phyloP scores from a whole-genome alignment of 2,329 filamentous ascomycete genomes.

The Cercospora sojina region DNA sequence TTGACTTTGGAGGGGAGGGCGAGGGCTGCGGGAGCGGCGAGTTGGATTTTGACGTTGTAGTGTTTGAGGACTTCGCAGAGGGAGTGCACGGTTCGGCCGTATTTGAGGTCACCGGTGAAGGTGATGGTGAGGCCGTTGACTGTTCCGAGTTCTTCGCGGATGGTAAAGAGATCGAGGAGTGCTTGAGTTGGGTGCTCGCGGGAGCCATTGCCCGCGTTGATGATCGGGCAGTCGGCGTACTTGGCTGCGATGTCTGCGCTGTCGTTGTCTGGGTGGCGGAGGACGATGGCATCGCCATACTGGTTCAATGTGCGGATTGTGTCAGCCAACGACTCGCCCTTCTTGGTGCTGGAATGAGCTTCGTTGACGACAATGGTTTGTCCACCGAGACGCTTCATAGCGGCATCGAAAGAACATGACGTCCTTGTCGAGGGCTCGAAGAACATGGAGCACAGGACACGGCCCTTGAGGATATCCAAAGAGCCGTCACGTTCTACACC shows the following conservation, averaged over 20 bases:
- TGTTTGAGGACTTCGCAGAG: constrained; percentile 89
- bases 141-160: constrained; percentile 93
- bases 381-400: constrained; percentile 96
- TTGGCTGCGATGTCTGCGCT: constrained; percentile 81
- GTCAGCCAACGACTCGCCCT: constrained; percentile 91
- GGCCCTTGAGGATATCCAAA: constrained; percentile 79
- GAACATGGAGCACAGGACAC: constrained; percentile 88
- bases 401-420: constrained; percentile 92
- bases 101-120: constrained; percentile 88
- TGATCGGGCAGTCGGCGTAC: constrained; percentile 85
- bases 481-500: constrained; percentile 91
- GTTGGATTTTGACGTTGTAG: constrained; percentile 92
- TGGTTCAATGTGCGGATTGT: constrained; percentile 90
- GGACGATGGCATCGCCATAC: constrained; percentile 93
- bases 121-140: constrained; percentile 95
- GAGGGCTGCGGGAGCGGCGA: constrained; percentile 79
- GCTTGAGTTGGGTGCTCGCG: constrained; percentile 97
- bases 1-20: constrained; percentile 73
- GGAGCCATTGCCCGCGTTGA: constrained; percentile 96
- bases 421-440: constrained; percentile 97
- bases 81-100: constrained; percentile 93
- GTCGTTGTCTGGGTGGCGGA: constrained; percentile 82
- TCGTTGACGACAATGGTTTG: constrained; percentile 80
- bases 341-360: constrained; percentile 81
- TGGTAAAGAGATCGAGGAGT: constrained; percentile 96